phyloP scores from a whole-genome alignment of 805 yeast species.

The Isabelozyma rhagii region DNA sequence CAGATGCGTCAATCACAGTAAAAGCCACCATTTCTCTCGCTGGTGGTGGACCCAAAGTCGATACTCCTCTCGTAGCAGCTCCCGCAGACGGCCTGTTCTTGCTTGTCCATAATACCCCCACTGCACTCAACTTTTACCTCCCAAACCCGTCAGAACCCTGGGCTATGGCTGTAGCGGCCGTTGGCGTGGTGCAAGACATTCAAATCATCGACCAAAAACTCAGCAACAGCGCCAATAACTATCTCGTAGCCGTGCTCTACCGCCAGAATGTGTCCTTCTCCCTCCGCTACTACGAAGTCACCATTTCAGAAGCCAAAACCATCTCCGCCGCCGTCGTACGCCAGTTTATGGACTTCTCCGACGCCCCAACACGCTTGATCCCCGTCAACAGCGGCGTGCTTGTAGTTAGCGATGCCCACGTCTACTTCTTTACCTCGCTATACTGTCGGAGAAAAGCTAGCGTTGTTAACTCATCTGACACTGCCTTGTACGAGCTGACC shows the following conservation, averaged over 20 bases:
- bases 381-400: slow-evolving; percentile 24
- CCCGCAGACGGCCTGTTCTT: not conserved
- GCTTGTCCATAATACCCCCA: not conserved
- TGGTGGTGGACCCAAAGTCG: not conserved
- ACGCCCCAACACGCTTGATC: slow-evolving; percentile 25
- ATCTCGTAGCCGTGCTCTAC: slow-evolving; percentile 24
- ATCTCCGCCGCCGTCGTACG: slow-evolving; percentile 1
- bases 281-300: slow-evolving; percentile 25
- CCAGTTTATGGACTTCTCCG: slow-evolving; percentile 28
- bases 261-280: slow-evolving; percentile 33
- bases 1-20: not conserved
- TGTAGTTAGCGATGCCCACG: slow-evolving; percentile 20
- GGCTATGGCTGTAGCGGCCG: not conserved
- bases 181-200: slow-evolving; percentile 9
- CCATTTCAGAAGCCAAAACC: slow-evolving; percentile 2
- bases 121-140: not conserved
- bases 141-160: not conserved
- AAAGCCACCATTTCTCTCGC: not conserved
- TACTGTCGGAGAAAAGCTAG: not conserved
- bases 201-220: slow-evolving; percentile 8
- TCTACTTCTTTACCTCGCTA: slow-evolving; percentile 24
- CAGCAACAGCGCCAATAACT: not conserved
- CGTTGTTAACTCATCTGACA: not conserved
- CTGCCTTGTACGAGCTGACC: not conserved
- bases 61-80: not conserved